Evolutionary conservation across 108 stramenopile species (phyloP).

Genomic region (Stephanodiscus minutulus): DNA sequence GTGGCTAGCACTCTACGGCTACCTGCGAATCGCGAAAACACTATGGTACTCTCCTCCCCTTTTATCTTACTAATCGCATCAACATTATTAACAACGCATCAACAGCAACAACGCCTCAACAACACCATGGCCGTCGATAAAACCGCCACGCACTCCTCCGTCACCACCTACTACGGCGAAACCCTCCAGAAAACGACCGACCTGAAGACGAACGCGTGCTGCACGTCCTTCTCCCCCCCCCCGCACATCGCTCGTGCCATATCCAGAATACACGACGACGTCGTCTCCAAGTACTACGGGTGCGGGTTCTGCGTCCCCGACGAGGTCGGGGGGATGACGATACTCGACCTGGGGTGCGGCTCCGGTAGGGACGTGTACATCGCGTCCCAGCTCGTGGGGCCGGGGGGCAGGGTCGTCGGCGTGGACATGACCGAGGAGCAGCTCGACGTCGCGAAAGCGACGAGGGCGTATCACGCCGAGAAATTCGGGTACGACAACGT

Average conservation of each 20-base stretch:
- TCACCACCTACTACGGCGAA: constrained; percentile 85
- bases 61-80: too few species aligned
- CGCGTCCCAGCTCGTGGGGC: constrained; percentile 89
- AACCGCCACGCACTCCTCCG: constrained; percentile 50
- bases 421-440: constrained; percentile 99
- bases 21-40: too few species aligned
- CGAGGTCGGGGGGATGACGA: constrained; percentile 76
- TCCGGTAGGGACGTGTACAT: constrained; percentile 95
- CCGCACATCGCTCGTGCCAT: constrained; percentile 75
- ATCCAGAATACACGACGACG: constrained; percentile 80
- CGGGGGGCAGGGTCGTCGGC: constrained; percentile 87
- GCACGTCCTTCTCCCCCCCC: constrained; percentile 81
- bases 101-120: constrained; percentile 3
- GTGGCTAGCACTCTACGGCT: too few species aligned
- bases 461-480: constrained; percentile 80
- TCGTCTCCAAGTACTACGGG: constrained; percentile 91
- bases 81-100: constrained; percentile 2
- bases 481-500: constrained; percentile 91
- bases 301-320: constrained; percentile 95
- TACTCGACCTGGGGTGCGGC: constrained; percentile 95
- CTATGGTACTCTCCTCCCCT: too few species aligned
- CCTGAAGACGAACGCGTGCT: constrained; percentile 96
- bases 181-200: constrained; percentile 82
- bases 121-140: constrained; percentile 12
- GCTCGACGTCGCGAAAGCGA: constrained; percentile 83